Evolutionary conservation across 1,139 yeast genomes (phyloP).

Genomic region (Zygosaccharomyces pseudobailii): DNA sequence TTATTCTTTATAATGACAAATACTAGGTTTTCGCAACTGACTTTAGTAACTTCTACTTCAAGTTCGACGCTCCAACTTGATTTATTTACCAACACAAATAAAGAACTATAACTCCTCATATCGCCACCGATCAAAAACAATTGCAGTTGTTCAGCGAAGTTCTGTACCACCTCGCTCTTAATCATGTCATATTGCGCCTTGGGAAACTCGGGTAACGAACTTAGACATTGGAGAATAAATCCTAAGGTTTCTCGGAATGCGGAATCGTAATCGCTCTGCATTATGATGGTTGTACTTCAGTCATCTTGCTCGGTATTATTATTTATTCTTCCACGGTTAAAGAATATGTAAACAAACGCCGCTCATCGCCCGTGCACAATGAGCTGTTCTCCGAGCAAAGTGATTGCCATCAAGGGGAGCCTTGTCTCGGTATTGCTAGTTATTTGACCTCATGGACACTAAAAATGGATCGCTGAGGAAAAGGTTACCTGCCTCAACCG

Average conservation of each 20-base stretch:
- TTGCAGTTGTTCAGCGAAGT: slow-evolving; percentile 1
- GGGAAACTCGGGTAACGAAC: background rate
- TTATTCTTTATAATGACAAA: slow-evolving; percentile 13
- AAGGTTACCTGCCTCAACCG: background rate
- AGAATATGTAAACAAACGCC: slow-evolving; percentile 10
- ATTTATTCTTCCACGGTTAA: background rate
- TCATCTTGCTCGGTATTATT: background rate
- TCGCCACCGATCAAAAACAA: slow-evolving; percentile 5
- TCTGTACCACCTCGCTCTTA: background rate
- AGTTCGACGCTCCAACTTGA: slow-evolving; percentile 1
- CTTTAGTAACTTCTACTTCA: background rate
- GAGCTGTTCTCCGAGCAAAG: background rate
- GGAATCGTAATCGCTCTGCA: slow-evolving; percentile 2
- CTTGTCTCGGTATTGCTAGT: background rate
- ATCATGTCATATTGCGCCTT: background rate
- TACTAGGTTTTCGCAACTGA: background rate
- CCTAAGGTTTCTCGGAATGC: background rate
- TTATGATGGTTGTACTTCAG: background rate
- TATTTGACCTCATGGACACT: background rate
- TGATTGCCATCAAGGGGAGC: background rate
- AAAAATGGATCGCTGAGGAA: background rate
- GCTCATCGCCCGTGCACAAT: slow-evolving; percentile 5
- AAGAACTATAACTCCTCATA: slow-evolving; percentile 1
- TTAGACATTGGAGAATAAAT: background rate
- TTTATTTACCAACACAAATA: background rate